Conservation (phyloP, 805 yeast species). For the Saccharomycodes ludwigii region DNA sequence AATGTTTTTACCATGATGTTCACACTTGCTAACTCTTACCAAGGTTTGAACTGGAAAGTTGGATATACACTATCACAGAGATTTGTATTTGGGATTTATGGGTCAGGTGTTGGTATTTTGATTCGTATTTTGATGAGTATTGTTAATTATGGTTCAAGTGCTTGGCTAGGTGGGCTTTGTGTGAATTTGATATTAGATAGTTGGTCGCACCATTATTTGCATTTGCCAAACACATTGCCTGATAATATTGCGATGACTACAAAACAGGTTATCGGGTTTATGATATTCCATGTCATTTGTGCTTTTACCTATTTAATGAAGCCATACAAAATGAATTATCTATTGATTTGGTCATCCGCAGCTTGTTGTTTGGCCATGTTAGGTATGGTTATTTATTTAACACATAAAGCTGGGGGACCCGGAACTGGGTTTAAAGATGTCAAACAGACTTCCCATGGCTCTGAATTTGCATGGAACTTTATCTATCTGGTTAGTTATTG, state of each 20-base stretch:
- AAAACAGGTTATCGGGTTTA: constrained; percentile 26
- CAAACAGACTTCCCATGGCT: constrained; percentile 21
- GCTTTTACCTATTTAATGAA: constrained; percentile 18
- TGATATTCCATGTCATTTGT: constrained; percentile 30
- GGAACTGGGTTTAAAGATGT: constrained; percentile 22
- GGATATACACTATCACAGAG: constrained; percentile 36
- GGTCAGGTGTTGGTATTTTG: constrained; percentile 29
- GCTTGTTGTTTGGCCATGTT: constrained; percentile 29
- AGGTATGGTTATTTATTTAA: constrained; percentile 27
- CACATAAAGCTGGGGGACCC: constrained; percentile 24
- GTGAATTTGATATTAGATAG: constrained; percentile 27
- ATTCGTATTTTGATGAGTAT: constrained; percentile 32
- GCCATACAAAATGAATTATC: constrained; percentile 31
- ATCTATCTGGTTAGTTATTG: constrained; percentile 30
- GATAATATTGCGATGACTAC: constrained; percentile 24
- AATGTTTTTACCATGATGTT: constrained; percentile 31
- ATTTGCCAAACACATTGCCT: constrained; percentile 22
- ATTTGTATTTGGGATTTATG: constrained; percentile 34
- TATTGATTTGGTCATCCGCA: constrained; percentile 25
- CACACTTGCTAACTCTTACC: constrained; percentile 34
- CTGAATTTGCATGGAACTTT: constrained; percentile 30
- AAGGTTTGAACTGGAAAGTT: constrained; percentile 38
- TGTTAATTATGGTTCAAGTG: constrained; percentile 35
- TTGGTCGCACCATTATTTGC: constrained; percentile 28
- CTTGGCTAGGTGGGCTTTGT: constrained; percentile 34